Evolutionary conservation across 768 basidiomycete genomes (phyloP), one percentile per base, ranked within the genome.

Genomic region (Naganishia vishniacii): DNA sequence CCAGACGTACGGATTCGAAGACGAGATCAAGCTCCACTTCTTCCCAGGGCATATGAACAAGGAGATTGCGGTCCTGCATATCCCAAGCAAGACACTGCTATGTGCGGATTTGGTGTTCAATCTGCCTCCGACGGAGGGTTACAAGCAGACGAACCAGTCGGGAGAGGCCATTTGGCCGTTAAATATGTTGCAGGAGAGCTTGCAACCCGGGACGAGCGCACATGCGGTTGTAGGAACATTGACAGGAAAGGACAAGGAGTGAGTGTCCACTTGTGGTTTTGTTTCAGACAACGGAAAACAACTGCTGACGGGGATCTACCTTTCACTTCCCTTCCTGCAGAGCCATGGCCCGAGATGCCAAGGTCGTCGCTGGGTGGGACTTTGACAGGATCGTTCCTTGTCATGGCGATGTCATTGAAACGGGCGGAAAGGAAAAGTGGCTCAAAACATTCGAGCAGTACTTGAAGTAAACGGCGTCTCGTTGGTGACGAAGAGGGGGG

Each of bases 51-150:
- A 78, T 56, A 65, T 78, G 65, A 89, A 88, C 72, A 87, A 88
- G 72, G 91, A 93, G 59, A 83, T 92, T 15, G 88, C 89, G 0
- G 91, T 89, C 77, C 82, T 87, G 64, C 91, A 94, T 71, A 77
- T 79, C 13, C 79, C 83, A 0, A 86, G 85, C 15, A 87, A 84
- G 73, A 83, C 86, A 0, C 78, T 93, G 47, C 82, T 93, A 48
- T 81, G 87, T 74, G 91, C 88, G 1, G 91, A 95, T 75, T 79
- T 93, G 46, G 75, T 93, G 2, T 83, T 90, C 79, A 92, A 92
- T 78, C 79, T 93, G 13, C 89, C 90, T 0, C 79, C 83, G 4
- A 85, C 74, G 1, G 90, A 93, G 76, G 89, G 91, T 78, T 78
- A 79, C 72, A 73, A 74, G 15, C 70, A 73, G 34, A 69, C 72